These are phyloP conservation scores for Ustilago sp. DNA, from an alignment of 1,284 basidiomycete species.

Conservation along the genomic window DNA sequence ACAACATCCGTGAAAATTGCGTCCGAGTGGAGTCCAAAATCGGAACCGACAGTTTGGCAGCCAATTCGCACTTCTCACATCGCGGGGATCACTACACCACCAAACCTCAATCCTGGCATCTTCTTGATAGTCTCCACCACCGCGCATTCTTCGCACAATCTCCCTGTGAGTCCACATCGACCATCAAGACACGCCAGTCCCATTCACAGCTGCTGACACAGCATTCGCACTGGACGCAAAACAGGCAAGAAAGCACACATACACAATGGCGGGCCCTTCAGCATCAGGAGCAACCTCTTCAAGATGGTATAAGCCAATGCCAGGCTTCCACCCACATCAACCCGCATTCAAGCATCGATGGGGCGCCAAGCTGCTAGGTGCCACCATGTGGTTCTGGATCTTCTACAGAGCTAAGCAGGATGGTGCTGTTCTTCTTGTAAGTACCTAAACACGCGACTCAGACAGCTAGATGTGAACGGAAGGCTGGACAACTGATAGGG, in stretches of 20 bases:
- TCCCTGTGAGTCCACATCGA: neutral
- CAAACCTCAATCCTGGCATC: neutral
- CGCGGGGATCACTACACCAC: neutral
- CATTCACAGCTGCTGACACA: neutral
- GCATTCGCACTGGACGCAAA: neutral
- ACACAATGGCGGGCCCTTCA: slow-evolving; percentile 33
- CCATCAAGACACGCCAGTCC: neutral
- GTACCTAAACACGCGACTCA: slow-evolving; percentile 17
- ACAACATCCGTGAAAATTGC: neutral
- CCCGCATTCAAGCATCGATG: slow-evolving; percentile 64
- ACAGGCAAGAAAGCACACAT: neutral
- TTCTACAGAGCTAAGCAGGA: slow-evolving; percentile 68
- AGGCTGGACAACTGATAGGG: no score
- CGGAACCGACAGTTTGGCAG: slow-evolving; percentile 2
- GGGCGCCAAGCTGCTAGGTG: slow-evolving; percentile 65
- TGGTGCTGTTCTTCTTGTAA: slow-evolving; percentile 67
- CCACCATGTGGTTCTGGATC: slow-evolving; percentile 69
- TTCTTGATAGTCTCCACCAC: neutral
- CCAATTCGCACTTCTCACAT: slow-evolving; percentile 2
- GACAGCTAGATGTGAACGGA: no score
- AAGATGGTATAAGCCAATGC: slow-evolving; percentile 61
- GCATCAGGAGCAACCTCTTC: slow-evolving; percentile 27
- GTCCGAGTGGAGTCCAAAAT: slow-evolving; percentile 1
- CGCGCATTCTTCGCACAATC: neutral
- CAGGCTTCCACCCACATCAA: slow-evolving; percentile 65